Conservation (phyloP, 2,329 filamentous ascomycete genomes). For the Penicillium polonicum region DNA sequence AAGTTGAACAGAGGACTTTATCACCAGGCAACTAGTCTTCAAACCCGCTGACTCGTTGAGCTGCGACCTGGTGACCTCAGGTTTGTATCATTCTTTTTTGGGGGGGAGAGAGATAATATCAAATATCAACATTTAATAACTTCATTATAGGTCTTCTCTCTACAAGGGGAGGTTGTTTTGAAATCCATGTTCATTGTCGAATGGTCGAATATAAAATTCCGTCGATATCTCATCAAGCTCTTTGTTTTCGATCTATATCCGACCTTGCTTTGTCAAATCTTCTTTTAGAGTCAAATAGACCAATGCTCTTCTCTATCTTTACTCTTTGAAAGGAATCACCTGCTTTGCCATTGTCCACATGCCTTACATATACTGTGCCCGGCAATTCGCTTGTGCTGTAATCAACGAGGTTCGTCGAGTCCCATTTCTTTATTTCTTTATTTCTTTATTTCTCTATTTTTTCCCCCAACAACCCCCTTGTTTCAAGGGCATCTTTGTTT, state of each 20-base stretch:
- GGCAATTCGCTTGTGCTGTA: neutral
- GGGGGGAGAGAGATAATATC: neutral
- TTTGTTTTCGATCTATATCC: neutral
- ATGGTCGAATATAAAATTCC: neutral
- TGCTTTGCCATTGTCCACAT: constrained; percentile 20
- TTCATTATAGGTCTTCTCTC: neutral
- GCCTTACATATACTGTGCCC: neutral
- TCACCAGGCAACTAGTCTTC: neutral
- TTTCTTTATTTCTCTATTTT: neutral
- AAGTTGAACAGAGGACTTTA: neutral
- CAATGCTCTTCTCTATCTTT: neutral
- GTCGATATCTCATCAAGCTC: neutral
- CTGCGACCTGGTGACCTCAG: neutral
- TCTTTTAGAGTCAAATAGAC: neutral
- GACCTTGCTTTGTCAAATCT: neutral
- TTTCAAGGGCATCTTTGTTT: neutral
- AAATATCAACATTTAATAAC: neutral
- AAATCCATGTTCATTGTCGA: neutral
- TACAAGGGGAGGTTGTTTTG: neutral
- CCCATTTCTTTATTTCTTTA: neutral
- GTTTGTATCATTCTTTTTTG: neutral
- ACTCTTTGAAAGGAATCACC: constrained; percentile 23
- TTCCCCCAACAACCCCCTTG: neutral
- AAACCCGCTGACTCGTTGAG: neutral
- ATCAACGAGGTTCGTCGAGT: neutral